Percentiles rank a stretch among this genome's conserved stretches.
Conservation (phyloP, 108 stramenopile species). For the Cylindrotheca fusiformis region DNA sequence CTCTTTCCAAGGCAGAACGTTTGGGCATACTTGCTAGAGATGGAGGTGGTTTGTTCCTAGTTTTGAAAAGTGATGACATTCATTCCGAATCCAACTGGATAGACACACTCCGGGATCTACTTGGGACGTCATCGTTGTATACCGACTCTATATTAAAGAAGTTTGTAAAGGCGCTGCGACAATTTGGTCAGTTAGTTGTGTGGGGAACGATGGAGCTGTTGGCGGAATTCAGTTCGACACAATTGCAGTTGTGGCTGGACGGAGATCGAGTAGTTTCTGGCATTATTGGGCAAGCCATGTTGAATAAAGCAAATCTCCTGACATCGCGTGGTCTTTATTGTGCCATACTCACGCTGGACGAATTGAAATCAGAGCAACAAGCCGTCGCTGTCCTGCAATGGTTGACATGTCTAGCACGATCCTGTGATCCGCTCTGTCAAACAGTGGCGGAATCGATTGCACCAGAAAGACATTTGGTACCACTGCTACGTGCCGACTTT, state of each 20-base stretch:
- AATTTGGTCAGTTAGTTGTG: slow-evolving; percentile 71
- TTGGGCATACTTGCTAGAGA: slow-evolving; percentile 67
- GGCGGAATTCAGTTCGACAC: slow-evolving; percentile 55
- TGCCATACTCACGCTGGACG: slow-evolving; percentile 58
- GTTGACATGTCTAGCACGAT: slow-evolving; percentile 56
- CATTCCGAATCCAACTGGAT: slow-evolving; percentile 42
- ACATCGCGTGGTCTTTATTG: slow-evolving; percentile 55
- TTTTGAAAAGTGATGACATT: slow-evolving; percentile 78
- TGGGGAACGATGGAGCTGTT: slow-evolving; percentile 82
- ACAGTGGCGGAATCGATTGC: slow-evolving; percentile 46
- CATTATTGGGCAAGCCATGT: slow-evolving; percentile 57
- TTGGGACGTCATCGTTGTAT: slow-evolving; percentile 40
- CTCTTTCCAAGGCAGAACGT: slow-evolving; percentile 40
- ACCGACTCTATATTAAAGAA: slow-evolving; percentile 55
- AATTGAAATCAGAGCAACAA: slow-evolving; percentile 64
- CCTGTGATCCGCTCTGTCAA: slow-evolving; percentile 80
- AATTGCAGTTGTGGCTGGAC: slow-evolving; percentile 64
- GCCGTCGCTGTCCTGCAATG: slow-evolving; percentile 69
- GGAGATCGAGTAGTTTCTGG: slow-evolving; percentile 63
- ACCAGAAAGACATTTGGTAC: slow-evolving; percentile 51
- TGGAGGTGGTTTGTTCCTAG: slow-evolving; percentile 62
- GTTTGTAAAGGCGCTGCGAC: slow-evolving; percentile 49
- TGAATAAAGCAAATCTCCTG: slow-evolving; percentile 49
- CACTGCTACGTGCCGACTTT: slow-evolving; percentile 70
- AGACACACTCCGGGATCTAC: slow-evolving; percentile 61